Base-by-base conservation (phyloP, 306 rosid genomes). In the Gastrolobium bilobum region DNA sequence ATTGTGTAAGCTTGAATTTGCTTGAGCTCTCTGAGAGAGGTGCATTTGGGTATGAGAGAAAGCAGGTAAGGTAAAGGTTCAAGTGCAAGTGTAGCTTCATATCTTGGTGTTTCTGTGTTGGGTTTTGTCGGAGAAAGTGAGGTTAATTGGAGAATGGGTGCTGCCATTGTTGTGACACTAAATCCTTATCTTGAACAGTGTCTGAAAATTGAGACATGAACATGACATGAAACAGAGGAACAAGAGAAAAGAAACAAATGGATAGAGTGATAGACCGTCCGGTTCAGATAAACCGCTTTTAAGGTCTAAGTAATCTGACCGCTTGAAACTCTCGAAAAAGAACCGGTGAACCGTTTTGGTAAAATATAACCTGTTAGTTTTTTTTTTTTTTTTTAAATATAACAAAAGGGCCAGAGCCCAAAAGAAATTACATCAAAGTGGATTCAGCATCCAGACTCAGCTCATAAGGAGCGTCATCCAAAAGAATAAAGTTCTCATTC, bases 1-100 rank as follows among this genome's bases (percentile, higher is more conserved):
- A 91, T 87, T 82, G 93, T 30, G 71, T 81, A 79, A 65, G 93
- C 95, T 39, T 93, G 98, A 65, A 91, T 87, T 84, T 93, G 93
- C 86, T 90, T 88, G 43, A 93, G 85, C 57, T 90, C 83, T 44
- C 72, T 78, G 34, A 91, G 88, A 76, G 91, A 86, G 35, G 86
- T 26, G 88, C 95, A 91, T 44, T 88, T 89, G 78, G 93, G 87
- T 64, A 91, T 47, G 78, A 88, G 91, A 37, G 91, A 90, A 72
- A 84, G 85, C 8, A 89, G 7, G 73, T 82, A 37, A 6, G 81
- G 86, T 54, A 72, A 54, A 15, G 85, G 61, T 10, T 31, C 10
- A 68, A 71, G 74, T 58, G 70, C 4, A 73, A 50, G 4, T 13
- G 65, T 9, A 39, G 50, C 20, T 40, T 73, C 82, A 13, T 20